Base-by-base conservation (phyloP, 2,329 filamentous ascomycete genomes). In the Fusarium agapanthi region DNA sequence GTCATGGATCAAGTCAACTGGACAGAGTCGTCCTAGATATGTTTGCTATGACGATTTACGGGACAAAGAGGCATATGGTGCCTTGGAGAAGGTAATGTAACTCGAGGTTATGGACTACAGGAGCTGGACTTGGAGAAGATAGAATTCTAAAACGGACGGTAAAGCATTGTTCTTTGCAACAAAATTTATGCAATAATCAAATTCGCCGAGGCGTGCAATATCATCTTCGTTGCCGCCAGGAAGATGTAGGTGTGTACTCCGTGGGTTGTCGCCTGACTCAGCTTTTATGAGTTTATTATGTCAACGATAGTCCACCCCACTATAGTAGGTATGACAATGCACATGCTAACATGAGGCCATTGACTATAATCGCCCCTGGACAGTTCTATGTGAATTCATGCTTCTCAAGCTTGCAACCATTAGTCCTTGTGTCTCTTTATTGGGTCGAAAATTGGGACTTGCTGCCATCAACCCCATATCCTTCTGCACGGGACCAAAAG, bases 1-100 rank as follows among this genome's bases (percentile, higher is more conserved):
- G 87, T 97, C 24, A 92, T 92, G 80, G 96, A 99, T 79, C 95
- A 98, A 83, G 95, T 98, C 65, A 97, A 98, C 84, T 99, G 96
- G 96, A 92, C 93, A 35, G 96, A 99, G 83, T 91, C 94, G 61
- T 86, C 83, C 57, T 85, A 72, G 68, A 48, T 32, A 28, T 24
- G 34, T n/a, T 54, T 48, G 24, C 24, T 34, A 37, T 51, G 34
- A 44, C 30, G 44, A 53, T 63, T 34, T 61, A 50, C 48, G 37
- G 62, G 48, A 58, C 51, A 34, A 37, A 32, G 53, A 40, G 41
- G 41, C 51, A 61, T 54, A 37, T 55, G 32, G 57, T 67, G 61
- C 62, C 57, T 64, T 63, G 58, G 61, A 61, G 55, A 61, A 62
- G 69, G 58, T 69, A 74, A 74, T 73, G 48, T 75, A 60, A 68